A percentile compares a stretch with the other conserved stretches of the same genome.
phyloP scores from a whole-genome alignment of 495 filamentous ascomycete genomes.

The Cercophora samala region DNA sequence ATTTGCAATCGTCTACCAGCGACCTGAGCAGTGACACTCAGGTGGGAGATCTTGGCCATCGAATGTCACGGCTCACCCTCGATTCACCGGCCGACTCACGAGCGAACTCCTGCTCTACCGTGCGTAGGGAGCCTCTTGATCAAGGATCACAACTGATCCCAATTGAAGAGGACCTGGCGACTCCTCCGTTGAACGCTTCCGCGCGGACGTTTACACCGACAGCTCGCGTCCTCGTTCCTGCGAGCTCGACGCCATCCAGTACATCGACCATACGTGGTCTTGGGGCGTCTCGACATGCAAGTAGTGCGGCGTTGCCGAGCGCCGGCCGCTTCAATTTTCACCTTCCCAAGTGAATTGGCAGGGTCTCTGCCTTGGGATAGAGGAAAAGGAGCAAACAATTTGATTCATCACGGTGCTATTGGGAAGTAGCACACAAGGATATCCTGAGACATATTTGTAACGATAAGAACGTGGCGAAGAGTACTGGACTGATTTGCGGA shows the following conservation, averaged over 20 bases:
- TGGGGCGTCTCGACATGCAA: conserved; percentile 17
- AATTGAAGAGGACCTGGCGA: background rate
- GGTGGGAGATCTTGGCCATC: background rate
- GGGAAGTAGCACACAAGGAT: background rate
- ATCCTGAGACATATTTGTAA: background rate
- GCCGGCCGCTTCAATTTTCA: background rate
- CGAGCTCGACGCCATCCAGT: background rate
- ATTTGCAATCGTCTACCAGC: background rate
- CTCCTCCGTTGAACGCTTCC: background rate
- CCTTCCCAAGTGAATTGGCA: background rate
- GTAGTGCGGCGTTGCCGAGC: background rate
- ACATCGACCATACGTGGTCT: conserved; percentile 15
- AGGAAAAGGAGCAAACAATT: background rate
- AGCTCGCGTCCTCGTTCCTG: background rate
- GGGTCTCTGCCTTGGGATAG: background rate
- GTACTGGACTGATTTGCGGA: background rate
- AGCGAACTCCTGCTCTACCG: background rate
- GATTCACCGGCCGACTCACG: background rate
- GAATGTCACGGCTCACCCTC: background rate
- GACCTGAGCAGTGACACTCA: background rate
- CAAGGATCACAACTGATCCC: background rate
- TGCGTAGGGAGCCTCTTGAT: background rate
- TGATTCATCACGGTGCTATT: background rate
- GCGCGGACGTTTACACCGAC: background rate
- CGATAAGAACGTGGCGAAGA: background rate